Evolutionary conservation across 1,284 basidiomycete species (phyloP), one percentile per base, ranked within the genome.

Genomic region (Flammula alnicola): DNA sequence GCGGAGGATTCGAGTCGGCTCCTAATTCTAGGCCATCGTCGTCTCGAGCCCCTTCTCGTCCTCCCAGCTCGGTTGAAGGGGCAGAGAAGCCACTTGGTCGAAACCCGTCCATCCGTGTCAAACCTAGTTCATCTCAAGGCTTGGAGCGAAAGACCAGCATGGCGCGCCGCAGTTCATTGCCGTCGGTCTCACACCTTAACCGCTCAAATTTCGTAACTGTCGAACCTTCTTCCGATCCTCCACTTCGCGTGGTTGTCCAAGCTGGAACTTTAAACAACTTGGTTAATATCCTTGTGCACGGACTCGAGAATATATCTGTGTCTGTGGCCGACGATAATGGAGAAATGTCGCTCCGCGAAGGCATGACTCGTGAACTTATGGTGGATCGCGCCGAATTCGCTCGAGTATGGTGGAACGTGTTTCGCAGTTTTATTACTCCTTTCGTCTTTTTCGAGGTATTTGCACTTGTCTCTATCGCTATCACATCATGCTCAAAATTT

Each of bases 301-400:
- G 90, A 2, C 70, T 93, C n/a, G 81, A 83, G 41, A 85, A 84
- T 27, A 80, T 91, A 1, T 84, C 84, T 0, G 86, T 90, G 1
- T 84, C 86, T 0, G 84, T 90, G 2, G 81, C 88, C 1, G 90
- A 93, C 56, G 90, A 92, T 63, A 91, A 89, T 57, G 90, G 90
- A 0, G 88, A 91, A 63, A 88, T 87, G 70, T 81, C 87, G 0
- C 65, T 92, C 35, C 72, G 80, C 26, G 85, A 88, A 53, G 80
- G 81, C 6, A 85, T 81, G 68, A 85, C 84, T 1, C 72, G 88
- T 31, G 83, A 87, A 38, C 71, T 92, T 26, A 70, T 80, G 17
- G 76, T 92, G 8, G 89, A 92, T 66, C 78, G 83, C 41, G 71
- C 64, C 3, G 88, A 91, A 60, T 92, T 88, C 68, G 75, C 81